phyloP scores from a whole-genome alignment of 208 protist species.

The Acanthamoeba lenticulata region DNA sequence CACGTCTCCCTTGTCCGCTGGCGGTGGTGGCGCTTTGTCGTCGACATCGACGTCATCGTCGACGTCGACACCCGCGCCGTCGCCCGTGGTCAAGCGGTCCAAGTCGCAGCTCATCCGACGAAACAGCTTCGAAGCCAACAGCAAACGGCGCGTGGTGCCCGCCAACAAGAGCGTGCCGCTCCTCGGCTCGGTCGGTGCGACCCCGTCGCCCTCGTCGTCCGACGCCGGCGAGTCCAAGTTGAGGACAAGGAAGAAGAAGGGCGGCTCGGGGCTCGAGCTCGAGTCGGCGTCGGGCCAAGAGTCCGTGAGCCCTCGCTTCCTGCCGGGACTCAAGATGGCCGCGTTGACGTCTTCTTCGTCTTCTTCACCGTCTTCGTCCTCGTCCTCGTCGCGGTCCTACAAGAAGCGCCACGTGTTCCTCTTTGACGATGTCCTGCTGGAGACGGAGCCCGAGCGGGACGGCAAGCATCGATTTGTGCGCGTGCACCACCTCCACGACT shows the following conservation, averaged over 20 bases:
- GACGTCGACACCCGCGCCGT: not conserved
- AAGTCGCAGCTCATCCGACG: not conserved
- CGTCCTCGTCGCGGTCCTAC: not conserved
- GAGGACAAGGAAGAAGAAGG: not conserved
- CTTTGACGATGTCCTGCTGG: conserved; percentile 26
- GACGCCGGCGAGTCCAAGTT: not conserved
- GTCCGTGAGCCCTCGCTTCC: not conserved
- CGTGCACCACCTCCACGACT: not conserved
- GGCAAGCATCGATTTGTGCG: not conserved
- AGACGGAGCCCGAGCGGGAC: conserved; percentile 9
- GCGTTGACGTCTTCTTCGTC: not conserved
- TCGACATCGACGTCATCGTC: too few species aligned
- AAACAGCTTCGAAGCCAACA: conserved; percentile 17
- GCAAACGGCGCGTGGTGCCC: not conserved
- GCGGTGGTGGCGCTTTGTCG: too few species aligned
- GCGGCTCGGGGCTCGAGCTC: not conserved
- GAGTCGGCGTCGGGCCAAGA: not conserved
- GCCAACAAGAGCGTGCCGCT: not conserved
- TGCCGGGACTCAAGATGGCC: not conserved
- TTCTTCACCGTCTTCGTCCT: not conserved
- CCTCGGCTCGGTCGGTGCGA: not conserved
- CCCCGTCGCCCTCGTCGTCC: not conserved
- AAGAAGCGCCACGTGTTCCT: conserved; percentile 35
- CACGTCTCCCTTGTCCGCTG: not conserved
- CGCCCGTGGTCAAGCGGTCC: not conserved